Evolutionary conservation across 1,139 yeast genomes (phyloP).

Genomic region (Taphrina wiesneri): DNA sequence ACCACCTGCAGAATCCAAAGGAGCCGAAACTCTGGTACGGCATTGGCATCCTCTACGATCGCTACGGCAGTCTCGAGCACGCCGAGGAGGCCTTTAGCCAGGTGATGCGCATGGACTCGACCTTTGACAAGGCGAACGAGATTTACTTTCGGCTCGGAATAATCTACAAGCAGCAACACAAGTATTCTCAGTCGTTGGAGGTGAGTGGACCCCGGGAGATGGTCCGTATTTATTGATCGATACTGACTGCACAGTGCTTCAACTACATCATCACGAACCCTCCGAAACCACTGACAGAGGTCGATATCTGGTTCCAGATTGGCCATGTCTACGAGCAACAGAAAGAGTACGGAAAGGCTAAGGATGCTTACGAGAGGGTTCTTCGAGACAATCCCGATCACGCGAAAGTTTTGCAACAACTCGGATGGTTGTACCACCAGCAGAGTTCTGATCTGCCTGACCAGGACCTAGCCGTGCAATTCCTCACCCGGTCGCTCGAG

Average conservation of each 20-base stretch:
- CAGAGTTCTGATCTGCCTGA: constrained; percentile 71
- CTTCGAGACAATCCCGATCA: constrained; percentile 87
- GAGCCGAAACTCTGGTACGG: constrained; percentile 99
- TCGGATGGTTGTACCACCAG: constrained; percentile 94
- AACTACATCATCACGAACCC: constrained; percentile 87
- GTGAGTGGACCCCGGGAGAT: not conserved
- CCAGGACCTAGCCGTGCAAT: constrained; percentile 77
- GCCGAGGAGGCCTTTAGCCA: constrained; percentile 98
- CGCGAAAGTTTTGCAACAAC: constrained; percentile 91
- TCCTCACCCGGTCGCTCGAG: constrained; percentile 81
- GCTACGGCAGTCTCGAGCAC: constrained; percentile 92
- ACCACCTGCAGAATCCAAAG: constrained; percentile 86
- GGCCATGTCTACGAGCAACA: constrained; percentile 95
- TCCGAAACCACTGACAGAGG: constrained; percentile 92
- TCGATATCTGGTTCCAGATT: constrained; percentile 97
- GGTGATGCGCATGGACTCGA: constrained; percentile 91
- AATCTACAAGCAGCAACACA: constrained; percentile 91
- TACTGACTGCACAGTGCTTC: constrained; percentile 59
- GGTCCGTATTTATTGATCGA: not conserved
- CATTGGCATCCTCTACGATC: constrained; percentile 89
- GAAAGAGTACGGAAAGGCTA: constrained; percentile 86
- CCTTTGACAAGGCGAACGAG: constrained; percentile 93
- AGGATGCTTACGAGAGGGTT: constrained; percentile 93
- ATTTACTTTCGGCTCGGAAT: constrained; percentile 96
- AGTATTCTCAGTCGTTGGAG: constrained; percentile 76